Evolutionary conservation across 2,329 filamentous ascomycete species (phyloP).

Genomic region (Botrytis galanthina): DNA sequence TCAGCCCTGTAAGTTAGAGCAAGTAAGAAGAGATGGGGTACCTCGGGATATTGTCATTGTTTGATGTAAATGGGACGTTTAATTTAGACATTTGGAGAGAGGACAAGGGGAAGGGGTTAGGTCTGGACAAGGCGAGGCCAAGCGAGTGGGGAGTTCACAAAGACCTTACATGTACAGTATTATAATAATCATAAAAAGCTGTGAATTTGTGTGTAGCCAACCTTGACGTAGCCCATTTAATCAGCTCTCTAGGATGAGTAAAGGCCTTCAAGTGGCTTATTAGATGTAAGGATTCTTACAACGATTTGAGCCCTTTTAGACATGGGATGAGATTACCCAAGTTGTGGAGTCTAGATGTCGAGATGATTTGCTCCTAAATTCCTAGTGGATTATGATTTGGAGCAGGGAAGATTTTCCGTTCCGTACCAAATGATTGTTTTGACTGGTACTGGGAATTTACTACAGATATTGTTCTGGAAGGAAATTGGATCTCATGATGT

Average conservation of each 20-base stretch:
- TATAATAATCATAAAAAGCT: background rate
- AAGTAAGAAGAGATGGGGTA: background rate
- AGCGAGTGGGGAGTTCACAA: conserved; percentile 3
- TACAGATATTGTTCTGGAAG: background rate
- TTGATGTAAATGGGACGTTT: conserved; percentile 52
- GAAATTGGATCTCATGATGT: background rate
- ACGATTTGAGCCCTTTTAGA: background rate
- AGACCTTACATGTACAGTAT: background rate
- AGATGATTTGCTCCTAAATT: background rate
- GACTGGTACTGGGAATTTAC: background rate
- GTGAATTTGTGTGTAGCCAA: background rate
- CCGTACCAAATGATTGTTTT: background rate
- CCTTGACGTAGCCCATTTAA: background rate
- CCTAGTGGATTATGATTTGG: background rate
- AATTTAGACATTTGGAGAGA: conserved; percentile 13
- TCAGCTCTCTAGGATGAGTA: conserved; percentile 1
- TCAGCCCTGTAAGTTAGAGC: conserved; percentile 24
- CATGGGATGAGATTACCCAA: conserved; percentile 7
- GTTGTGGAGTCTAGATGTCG: background rate
- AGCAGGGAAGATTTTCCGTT: conserved; percentile 3
- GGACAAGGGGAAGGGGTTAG: conserved; percentile 10
- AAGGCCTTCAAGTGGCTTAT: background rate
- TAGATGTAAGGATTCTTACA: background rate
- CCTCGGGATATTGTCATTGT: conserved; percentile 37
- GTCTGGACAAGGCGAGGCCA: background rate